These are phyloP conservation scores for Xylaria arbuscula DNA, from an alignment of 2,329 filamentous ascomycete species.

Conservation along the genomic window DNA sequence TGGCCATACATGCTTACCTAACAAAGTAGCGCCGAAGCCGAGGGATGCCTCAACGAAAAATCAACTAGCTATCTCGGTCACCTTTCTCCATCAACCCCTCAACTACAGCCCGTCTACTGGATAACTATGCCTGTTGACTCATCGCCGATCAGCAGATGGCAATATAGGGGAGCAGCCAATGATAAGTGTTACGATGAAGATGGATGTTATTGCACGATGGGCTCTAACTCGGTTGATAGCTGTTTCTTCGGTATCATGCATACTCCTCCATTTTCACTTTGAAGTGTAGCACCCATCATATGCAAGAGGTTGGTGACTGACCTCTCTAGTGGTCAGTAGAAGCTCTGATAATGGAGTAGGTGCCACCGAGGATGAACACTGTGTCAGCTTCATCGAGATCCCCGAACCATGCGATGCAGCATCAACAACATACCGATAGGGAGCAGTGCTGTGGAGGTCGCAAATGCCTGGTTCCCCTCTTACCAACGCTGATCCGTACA, in stretches of 20 bases:
- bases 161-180: neutral
- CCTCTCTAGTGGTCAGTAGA: neutral
- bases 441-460: neutral
- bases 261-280: neutral
- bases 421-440: neutral
- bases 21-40: neutral
- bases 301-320: neutral
- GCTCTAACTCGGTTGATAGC: neutral
- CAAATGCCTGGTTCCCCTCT: neutral
- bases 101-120: neutral
- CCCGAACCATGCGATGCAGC: neutral
- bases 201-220: neutral
- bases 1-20: neutral
- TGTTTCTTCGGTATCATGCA: neutral
- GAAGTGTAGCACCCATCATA: neutral
- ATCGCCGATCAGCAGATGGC: neutral
- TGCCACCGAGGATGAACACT: neutral
- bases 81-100: neutral
- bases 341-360: neutral
- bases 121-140: neutral
- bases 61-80: neutral
- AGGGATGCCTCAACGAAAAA: neutral
- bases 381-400: neutral
- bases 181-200: no score
- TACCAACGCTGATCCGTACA: neutral